Conservation (phyloP, 345 rosid species). For the Jatropha curcas region DNA sequence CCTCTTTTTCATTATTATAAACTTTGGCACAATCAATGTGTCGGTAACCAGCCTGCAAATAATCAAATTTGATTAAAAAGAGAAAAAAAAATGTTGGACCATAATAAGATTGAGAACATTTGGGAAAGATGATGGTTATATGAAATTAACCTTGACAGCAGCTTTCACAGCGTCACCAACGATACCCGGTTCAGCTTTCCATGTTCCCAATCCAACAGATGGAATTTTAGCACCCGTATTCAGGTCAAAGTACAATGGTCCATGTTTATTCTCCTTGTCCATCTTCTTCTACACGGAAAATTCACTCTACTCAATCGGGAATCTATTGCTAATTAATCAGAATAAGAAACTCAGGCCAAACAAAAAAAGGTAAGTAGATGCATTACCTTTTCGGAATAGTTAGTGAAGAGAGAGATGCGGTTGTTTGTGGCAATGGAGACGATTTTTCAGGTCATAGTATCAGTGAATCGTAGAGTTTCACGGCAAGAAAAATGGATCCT, state of each 20-base stretch:
- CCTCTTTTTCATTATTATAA: slow-evolving; percentile 58
- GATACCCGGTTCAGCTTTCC: slow-evolving; percentile 52
- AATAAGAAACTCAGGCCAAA: too few species aligned
- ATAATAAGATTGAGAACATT: not conserved
- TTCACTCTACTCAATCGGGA: not conserved
- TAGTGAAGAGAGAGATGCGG: not conserved
- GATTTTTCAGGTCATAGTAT: not conserved
- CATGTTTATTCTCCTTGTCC: slow-evolving; percentile 27
- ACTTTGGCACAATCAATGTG: slow-evolving; percentile 50
- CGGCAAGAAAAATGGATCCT: slow-evolving; percentile 2
- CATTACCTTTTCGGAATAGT: too few species aligned
- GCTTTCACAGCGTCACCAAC: slow-evolving; percentile 42
- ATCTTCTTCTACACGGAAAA: slow-evolving; percentile 16
- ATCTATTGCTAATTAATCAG: too few species aligned
- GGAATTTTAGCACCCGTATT: slow-evolving; percentile 55
- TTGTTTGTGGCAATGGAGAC: not conserved
- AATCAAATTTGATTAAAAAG: too few species aligned
- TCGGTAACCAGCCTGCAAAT: slow-evolving; percentile 51
- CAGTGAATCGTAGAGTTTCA: not conserved
- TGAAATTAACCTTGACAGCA: slow-evolving; percentile 44
- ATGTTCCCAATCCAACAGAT: slow-evolving; percentile 54
- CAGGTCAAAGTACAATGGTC: slow-evolving; percentile 39
- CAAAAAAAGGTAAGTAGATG: too few species aligned
- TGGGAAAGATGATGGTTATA: not conserved
- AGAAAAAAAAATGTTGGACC: too few species aligned